Conservation (phyloP, 805 yeast genomes). For the Scheffersomyces stipitis region DNA sequence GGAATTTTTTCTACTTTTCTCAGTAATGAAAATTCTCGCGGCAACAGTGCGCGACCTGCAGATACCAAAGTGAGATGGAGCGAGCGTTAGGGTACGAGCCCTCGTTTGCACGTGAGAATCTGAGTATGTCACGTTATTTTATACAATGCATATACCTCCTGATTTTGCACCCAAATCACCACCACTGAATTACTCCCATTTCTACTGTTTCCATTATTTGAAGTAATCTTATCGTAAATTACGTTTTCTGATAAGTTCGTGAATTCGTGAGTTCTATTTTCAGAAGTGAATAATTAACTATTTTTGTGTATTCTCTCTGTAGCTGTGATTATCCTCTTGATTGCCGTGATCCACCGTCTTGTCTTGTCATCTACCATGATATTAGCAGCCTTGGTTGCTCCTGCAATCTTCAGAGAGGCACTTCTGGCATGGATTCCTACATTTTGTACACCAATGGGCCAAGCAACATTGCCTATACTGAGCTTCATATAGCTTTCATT, state of each 20-base stretch:
- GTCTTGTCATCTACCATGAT: conserved; percentile 79
- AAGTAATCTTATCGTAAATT: no score
- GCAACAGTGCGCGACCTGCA: no score
- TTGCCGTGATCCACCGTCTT: conserved; percentile 70
- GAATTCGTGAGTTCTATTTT: no score
- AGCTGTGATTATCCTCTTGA: conserved; percentile 72
- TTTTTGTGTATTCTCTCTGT: conserved; percentile 22
- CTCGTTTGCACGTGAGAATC: conserved; percentile 1
- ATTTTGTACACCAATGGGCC: conserved; percentile 85
- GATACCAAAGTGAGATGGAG: conserved; percentile 1
- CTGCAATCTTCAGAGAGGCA: conserved; percentile 57
- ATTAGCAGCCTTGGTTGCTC: conserved; percentile 53
- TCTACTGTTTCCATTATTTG: no score
- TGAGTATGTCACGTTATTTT: no score
- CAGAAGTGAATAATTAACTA: no score
- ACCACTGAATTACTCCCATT: no score
- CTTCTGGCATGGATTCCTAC: conserved; percentile 80
- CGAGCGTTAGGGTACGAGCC: conserved; percentile 3
- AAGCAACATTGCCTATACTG: conserved; percentile 84
- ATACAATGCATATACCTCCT: no score
- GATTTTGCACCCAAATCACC: no score
- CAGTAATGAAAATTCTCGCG: background rate
- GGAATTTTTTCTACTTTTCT: background rate
- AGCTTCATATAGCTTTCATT: conserved; percentile 70
- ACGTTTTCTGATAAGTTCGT: no score